Evolutionary conservation across 2,329 filamentous ascomycete genomes (phyloP), one percentile per base, ranked within the genome.

Genomic region (Chrysosporium queenslandicum): DNA sequence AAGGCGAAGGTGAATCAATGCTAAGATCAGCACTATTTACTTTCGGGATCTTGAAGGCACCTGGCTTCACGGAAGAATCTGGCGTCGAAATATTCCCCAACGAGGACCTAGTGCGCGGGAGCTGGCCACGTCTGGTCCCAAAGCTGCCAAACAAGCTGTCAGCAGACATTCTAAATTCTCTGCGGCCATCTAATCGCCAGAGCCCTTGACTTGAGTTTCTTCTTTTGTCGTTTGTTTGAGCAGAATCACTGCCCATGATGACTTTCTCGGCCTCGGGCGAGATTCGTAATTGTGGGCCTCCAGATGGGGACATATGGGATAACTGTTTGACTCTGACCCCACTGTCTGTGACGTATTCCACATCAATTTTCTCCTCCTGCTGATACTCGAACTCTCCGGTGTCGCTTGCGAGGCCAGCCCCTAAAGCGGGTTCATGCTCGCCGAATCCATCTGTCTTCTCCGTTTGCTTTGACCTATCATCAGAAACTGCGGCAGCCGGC

Each of bases 201-300:
- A 23, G 42, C 23, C 50, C 37, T 9, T 42, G 36, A 29, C 8
- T 41, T 25, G 41, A 46, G 7, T 43, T 47, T 7, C 14, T 21
- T 16, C 48, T 51, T 2, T 37, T 39, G 8, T 36, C 47, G 11
- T 25, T 29, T 20, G 50, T 18, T 40, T 49, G 52, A 6, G 9
- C 39, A 25, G 47, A 30, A 4, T 47, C 42, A 9, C 12, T 29
- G 11, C 58, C 58, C 57, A 60, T 55, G 5, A 60, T 58, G n/a
- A 60, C 21, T n/a, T 48, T 53, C 7, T 58, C 57, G n/a, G 58
- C 58, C 18, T 58, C 57, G 14, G 57, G 52, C 3, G 57, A 55
- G 30, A 60, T 58, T 18, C 57, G 55, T 8, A 60, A 51, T 25
- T 54, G 50, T 11, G 57, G 58, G 3, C 58, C 58, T 37, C 39